Evolutionary conservation across 257 asterid genomes (phyloP), one percentile per base, ranked within the genome.

Genomic region (Nicotiana tabacum): DNA sequence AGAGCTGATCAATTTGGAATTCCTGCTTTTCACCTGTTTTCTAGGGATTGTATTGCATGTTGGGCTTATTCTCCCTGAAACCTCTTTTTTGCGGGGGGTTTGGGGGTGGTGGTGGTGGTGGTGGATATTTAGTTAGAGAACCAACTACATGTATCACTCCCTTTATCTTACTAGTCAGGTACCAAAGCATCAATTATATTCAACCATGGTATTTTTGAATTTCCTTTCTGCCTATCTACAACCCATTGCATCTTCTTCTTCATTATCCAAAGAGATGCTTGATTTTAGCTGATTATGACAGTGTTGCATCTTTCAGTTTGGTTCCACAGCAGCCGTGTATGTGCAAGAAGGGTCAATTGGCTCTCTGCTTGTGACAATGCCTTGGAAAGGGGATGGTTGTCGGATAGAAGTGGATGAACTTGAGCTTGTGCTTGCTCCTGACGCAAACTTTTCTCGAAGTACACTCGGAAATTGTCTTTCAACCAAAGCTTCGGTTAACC

Each of bases 261-360:
- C 39, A 72, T 72, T 72, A 46, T 32, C 62, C 60, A 43, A 74
- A 74, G 80, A 74, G 21, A 27, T 48, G 62, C 51, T 74, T 74
- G 27, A 27, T 48, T 74, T 74, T 81, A 66, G 67, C 66, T 65
- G 66, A 66, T 58, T 58, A 81, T 83, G 68, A 57, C 77, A 66
- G 64, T 76, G 35, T 68, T 69, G 77, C 83, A 72, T 56, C 77
- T 90, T 87, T 61, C 97, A 96, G 99, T 87, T 96, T 78, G 96
- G 93, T 79, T 85, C 94, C 10, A 24, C 81, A 37, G 82, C 97
- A 81, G 65, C 92, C 53, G 82, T 93, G 24, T 82, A 86, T 57
- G 90, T 96, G 86, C 93, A 91, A 88, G 99, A 96, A 88, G 99
- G 99, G 51, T 94, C 98, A 32, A 89, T 96, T 72, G 98, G 99